Evolutionary conservation across 2,329 filamentous ascomycete genomes (phyloP).

Genomic region (Cladorrhinum sp.): DNA sequence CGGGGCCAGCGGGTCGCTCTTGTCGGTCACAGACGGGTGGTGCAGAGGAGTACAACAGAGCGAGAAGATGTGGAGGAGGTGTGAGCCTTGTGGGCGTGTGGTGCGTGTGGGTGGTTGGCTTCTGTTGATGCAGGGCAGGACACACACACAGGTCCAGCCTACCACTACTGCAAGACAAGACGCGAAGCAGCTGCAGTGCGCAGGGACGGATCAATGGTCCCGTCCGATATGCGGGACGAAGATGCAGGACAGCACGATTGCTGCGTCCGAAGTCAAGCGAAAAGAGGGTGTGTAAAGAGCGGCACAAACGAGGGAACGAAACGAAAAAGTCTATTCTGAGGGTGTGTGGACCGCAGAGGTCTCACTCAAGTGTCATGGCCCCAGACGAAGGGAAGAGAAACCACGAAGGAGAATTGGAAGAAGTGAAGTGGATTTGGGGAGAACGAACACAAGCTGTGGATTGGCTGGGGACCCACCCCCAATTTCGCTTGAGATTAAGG

Average conservation of each 20-base stretch:
- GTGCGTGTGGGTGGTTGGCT: background rate
- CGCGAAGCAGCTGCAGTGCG: conserved; percentile 2
- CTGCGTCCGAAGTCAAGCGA: background rate
- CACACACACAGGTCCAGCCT: background rate
- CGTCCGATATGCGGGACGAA: background rate
- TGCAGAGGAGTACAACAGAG: conserved; percentile 6
- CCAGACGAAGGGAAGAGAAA: conserved; percentile 23
- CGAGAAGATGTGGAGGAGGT: conserved; percentile 6
- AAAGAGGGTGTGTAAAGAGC: conserved; percentile 15
- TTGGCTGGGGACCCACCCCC: conserved; percentile 23
- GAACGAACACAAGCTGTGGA: conserved; percentile 21
- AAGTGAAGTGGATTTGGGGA: conserved; percentile 18
- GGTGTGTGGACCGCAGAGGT: conserved; percentile 20
- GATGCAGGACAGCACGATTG: background rate
- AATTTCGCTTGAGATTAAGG: conserved; percentile 31
- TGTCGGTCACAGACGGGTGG: conserved; percentile 14
- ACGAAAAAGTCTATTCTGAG: conserved; percentile 20
- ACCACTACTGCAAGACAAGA: background rate
- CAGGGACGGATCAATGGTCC: background rate
- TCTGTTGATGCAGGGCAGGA: background rate
- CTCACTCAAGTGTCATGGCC: conserved; percentile 20
- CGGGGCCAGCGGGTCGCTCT: conserved; percentile 15
- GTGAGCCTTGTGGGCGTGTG: background rate
- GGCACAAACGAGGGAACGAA: conserved; percentile 24
- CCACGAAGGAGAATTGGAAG: conserved; percentile 11